Base-by-base conservation (phyloP, 495 filamentous ascomycete genomes). In the Parmelia sp. region DNA sequence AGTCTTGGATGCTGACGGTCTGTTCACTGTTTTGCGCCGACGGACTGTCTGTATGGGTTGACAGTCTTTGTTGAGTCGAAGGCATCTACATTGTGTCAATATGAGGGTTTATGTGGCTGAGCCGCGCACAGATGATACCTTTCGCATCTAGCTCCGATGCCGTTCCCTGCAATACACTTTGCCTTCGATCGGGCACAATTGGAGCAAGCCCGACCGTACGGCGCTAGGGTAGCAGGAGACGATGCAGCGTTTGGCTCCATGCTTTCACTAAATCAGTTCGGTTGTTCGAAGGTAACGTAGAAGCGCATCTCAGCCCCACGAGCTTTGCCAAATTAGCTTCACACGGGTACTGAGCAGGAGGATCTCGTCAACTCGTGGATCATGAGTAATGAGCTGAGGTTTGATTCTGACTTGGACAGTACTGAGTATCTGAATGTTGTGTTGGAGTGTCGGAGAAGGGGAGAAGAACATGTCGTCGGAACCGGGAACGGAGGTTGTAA, bases 51-150 rank as follows among this genome's bases (percentile, higher is more conserved):
- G 57, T 25, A 75, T 70, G 15, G 74, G 71, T 27, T 71, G 70
- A 65, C 79, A 82, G 39, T 78, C 74, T 61, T 78, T 81, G 33
- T 75, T 76, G 29, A 81, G 61, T 21, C 79, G 74, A 51, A 74
- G 74, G 65, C 84, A 86, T 70, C 84, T 82, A 5, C 4, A 31
- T 2, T 7, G 15, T 21, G 27, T 53, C 15, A 53, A 15, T 3
- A 8, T 53, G 15, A 29, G 17, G 4, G 31, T 3, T 31, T 4
- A n/a, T 19, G 15, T 29, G 4, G 4, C 8, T 51, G 27, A 29
- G 5, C 15, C 0, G 10, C 25, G 14, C 27, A 17, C 14, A 31
- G 1, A 10, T 15, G 27, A 53, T 19, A 53, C 49, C 49, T 31
- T 19, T 33, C 27, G 5, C 49, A 53, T 53, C 31, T 53, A 12